Conservation (phyloP, 306 rosid genomes). For the Prunus kanzakura region DNA sequence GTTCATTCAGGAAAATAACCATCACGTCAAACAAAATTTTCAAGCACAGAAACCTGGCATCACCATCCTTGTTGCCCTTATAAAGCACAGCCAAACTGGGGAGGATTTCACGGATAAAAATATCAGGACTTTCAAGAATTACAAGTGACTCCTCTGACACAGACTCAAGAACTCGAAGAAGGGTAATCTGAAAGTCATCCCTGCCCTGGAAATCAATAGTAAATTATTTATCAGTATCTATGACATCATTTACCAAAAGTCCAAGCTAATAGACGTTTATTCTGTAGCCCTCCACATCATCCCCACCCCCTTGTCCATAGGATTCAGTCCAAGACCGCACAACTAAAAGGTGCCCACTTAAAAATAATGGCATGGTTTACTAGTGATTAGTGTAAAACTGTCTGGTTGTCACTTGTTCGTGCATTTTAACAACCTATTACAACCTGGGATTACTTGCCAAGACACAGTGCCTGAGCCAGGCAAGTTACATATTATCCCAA, state of each 20-base stretch:
- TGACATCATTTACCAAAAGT: background rate
- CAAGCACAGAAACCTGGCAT: conserved; percentile 95
- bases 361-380: background rate
- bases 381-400: background rate
- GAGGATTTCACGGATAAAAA: conserved; percentile 72
- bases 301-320: background rate
- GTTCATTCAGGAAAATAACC: conserved; percentile 74
- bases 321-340: background rate
- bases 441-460: background rate
- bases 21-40: conserved; percentile 80
- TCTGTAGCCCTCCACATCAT: background rate
- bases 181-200: conserved; percentile 95
- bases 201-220: conserved; percentile 70
- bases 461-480: background rate
- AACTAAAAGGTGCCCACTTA: background rate
- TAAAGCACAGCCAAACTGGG: conserved; percentile 91
- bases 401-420: background rate
- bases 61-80: conserved; percentile 93
- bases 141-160: conserved; percentile 68
- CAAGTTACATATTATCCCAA: background rate
- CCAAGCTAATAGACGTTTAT: background rate
- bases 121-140: conserved; percentile 63
- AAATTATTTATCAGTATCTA: conserved; percentile 25
- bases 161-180: conserved; percentile 82
- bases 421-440: background rate